Evolutionary conservation across 179 eudicot species (phyloP).

Genomic region (Corrigiola litoralis): DNA sequence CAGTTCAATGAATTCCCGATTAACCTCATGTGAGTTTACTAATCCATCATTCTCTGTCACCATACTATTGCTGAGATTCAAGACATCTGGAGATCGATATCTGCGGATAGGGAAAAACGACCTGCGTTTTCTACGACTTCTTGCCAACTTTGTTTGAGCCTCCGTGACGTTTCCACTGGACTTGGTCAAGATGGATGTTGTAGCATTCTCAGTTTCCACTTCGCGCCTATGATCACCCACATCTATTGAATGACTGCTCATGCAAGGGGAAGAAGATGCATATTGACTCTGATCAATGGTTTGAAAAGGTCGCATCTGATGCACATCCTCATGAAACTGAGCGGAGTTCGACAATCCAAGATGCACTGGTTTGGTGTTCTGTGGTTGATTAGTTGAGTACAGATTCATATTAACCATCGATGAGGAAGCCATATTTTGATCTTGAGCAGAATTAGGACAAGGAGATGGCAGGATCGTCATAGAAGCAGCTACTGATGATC

Average conservation of each 20-base stretch:
- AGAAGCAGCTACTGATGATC: slow-evolving; percentile 10
- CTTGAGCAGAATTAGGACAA: not conserved
- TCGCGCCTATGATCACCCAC: not conserved
- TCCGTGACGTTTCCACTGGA: not conserved
- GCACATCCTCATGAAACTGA: slow-evolving; percentile 11
- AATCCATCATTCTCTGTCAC: slow-evolving; percentile 10
- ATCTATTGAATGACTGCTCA: not conserved
- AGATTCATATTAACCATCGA: not conserved
- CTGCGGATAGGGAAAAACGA: slow-evolving; percentile 1
- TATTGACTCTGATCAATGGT: slow-evolving; percentile 7
- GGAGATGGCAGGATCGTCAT: slow-evolving; percentile 4
- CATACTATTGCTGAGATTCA: slow-evolving; percentile 7
- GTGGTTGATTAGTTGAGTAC: slow-evolving; percentile 11
- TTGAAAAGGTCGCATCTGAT: slow-evolving; percentile 14
- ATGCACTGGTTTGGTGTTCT: not conserved
- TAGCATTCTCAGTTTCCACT: not conserved
- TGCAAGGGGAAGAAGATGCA: slow-evolving; percentile 1
- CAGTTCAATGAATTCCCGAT: slow-evolving; percentile 6
- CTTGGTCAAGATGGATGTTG: slow-evolving; percentile 1
- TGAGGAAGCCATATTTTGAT: slow-evolving; percentile 12
- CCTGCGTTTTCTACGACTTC: not conserved
- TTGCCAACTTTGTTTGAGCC: slow-evolving; percentile 8
- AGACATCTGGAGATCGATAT: slow-evolving; percentile 1
- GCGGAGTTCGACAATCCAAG: slow-evolving; percentile 11
- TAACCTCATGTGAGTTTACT: slow-evolving; percentile 9